Conservation (phyloP, 2,329 filamentous ascomycete genomes). For the Aspergillus thermomutatus region DNA sequence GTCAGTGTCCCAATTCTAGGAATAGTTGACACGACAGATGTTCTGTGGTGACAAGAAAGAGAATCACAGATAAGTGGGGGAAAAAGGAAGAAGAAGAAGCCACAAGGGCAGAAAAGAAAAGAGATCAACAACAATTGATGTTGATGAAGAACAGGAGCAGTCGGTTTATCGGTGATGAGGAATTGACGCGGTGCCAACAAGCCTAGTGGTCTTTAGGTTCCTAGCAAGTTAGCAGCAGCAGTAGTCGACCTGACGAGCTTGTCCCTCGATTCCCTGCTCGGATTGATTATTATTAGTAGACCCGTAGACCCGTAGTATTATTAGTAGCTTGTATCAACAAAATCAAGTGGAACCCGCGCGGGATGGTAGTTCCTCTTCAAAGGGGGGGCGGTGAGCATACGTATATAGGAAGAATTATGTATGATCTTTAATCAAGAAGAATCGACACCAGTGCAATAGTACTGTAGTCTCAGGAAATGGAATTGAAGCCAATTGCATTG, state of each 20-base stretch:
- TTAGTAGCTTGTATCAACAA: background rate
- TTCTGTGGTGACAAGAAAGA: conserved; percentile 7
- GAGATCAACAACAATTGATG: background rate
- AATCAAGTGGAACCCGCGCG: background rate
- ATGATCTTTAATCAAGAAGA: no score
- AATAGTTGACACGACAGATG: conserved; percentile 16
- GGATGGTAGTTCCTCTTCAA: background rate
- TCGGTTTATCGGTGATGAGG: background rate
- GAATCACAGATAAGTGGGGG: conserved; percentile 10
- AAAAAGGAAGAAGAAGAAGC: conserved; percentile 7
- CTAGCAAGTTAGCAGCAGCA: no score
- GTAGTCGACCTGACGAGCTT: background rate
- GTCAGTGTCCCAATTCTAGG: conserved; percentile 8
- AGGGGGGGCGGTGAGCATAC: background rate
- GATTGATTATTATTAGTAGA: background rate
- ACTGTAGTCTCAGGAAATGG: no score
- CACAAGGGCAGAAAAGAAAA: background rate
- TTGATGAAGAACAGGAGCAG: background rate
- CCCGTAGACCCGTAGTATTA: no score
- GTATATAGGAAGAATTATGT: background rate
- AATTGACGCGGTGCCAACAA: background rate
- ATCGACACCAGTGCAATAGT: no score
- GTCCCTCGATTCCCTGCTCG: background rate
- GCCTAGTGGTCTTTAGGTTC: background rate
- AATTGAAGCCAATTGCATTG: background rate